Evolutionary conservation across 2,329 filamentous ascomycete species (phyloP).

Genomic region (Botrytis aclada): DNA sequence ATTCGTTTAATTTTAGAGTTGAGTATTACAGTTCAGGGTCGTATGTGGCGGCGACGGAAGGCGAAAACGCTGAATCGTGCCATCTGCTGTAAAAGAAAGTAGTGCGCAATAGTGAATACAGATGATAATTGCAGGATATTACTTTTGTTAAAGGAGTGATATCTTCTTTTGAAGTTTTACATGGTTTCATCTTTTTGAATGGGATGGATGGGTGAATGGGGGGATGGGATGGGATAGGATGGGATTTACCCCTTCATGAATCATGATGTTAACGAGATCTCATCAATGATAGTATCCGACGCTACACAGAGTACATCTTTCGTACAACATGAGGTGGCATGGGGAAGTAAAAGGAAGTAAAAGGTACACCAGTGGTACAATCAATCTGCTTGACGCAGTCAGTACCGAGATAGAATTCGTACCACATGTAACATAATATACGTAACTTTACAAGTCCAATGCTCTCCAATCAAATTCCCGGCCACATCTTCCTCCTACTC

Average conservation of each 20-base stretch:
- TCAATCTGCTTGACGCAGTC: no score
- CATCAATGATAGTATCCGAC: neutral
- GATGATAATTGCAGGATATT: neutral
- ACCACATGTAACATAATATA: neutral
- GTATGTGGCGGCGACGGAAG: neutral
- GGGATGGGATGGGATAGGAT: neutral
- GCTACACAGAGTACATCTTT: neutral
- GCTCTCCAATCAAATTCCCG: neutral
- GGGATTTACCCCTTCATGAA: conserved; percentile 6
- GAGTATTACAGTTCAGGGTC: neutral
- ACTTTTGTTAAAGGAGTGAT: neutral
- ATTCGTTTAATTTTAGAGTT: conserved; percentile 2
- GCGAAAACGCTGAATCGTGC: neutral
- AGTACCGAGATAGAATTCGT: neutral
- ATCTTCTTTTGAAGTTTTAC: neutral
- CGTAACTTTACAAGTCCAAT: neutral
- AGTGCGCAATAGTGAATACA: neutral
- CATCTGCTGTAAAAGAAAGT: neutral
- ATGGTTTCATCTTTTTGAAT: neutral
- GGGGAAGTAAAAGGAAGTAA: neutral
- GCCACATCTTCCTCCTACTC: neutral
- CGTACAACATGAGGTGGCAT: neutral
- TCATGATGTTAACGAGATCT: conserved; percentile 1
- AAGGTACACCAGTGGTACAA: no score
- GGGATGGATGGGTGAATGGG: neutral